Conservation (phyloP, 805 yeast genomes). For the Wickerhamomyces alni region DNA sequence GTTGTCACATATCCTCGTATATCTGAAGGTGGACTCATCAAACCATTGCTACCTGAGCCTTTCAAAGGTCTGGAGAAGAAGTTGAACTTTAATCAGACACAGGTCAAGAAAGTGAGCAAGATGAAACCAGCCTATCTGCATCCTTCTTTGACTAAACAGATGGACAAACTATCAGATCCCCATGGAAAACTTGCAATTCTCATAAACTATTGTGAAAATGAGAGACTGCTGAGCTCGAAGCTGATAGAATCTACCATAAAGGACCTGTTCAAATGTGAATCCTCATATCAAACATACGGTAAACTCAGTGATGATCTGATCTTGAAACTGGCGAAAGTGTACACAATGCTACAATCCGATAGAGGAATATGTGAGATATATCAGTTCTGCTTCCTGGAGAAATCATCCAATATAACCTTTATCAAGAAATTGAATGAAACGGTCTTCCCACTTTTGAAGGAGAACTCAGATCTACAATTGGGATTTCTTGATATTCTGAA, state of each 20-base stretch:
- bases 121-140: slow-evolving; percentile 3
- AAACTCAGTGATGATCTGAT: slow-evolving; percentile 8
- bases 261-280: slow-evolving; percentile 5
- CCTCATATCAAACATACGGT: not conserved
- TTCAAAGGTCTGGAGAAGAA: not conserved
- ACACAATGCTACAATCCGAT: slow-evolving; percentile 7
- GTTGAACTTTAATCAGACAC: not conserved
- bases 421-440: slow-evolving; percentile 5
- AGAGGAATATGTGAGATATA: slow-evolving; percentile 8
- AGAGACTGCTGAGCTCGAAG: slow-evolving; percentile 5
- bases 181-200: slow-evolving; percentile 13
- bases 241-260: slow-evolving; percentile 7
- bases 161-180: slow-evolving; percentile 10
- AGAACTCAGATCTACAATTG: slow-evolving; percentile 12
- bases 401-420: slow-evolving; percentile 2
- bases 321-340: slow-evolving; percentile 6
- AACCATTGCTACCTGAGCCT: slow-evolving; percentile 2
- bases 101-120: too few species aligned
- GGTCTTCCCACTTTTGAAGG: slow-evolving; percentile 5
- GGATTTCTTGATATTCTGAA: slow-evolving; percentile 12
- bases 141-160: not conserved
- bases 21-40: not conserved
- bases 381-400: slow-evolving; percentile 3
- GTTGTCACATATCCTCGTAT: slow-evolving; percentile 2
- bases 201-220: slow-evolving; percentile 6